Base-by-base conservation (phyloP, 225 moss, liverwort and hornwort species). In the Polytrichum formosum region DNA sequence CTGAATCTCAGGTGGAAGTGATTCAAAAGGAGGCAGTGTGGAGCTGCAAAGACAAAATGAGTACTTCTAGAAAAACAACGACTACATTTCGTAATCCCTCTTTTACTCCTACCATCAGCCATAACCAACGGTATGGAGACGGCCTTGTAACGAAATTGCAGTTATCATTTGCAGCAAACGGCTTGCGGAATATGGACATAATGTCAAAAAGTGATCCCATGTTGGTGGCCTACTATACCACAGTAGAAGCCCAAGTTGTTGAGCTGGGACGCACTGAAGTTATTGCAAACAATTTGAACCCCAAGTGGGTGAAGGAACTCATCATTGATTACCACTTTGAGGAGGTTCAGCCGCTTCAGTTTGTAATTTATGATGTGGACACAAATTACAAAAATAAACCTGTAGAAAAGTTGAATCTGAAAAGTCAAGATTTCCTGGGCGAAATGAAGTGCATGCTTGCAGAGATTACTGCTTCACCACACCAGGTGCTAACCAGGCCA, bases 251-350 rank as follows among this genome's bases (percentile, higher is more conserved):
- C 59, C 21, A 20, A 59, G 21, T 59, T 9, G 9, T 59, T 23
- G 59, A 59, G 59, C 59, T 59, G 6, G 59, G 59, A 20, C 59
- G 59, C 59, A 59, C 59, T 23, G 59, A 59, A 59, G 59, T 59
- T 9, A 59, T 59, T 23, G 59, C 59, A 7, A 59, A 59, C 59
- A 23, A 6, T 2, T 22, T 59, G 59, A 23, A 59, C 4, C 59
- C 59, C 59, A 23, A 59, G 59, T 59, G 59, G 59, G 59, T 59
- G 6, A 20, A 59, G 59, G 59, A 59, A 23, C 59, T 59, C 23
- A 23, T 59, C 21, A 59, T 59, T 9, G 59, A 59, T 23, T 59
- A 59, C 59, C 59, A 23, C 59, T 59, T 59, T 23, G 21, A 59
- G 59, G 59, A 59, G 59, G 59, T 59, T 23, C 59, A 59, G 21